Base-by-base conservation (phyloP, 2,329 filamentous ascomycete genomes). In the Alternaria atra region DNA sequence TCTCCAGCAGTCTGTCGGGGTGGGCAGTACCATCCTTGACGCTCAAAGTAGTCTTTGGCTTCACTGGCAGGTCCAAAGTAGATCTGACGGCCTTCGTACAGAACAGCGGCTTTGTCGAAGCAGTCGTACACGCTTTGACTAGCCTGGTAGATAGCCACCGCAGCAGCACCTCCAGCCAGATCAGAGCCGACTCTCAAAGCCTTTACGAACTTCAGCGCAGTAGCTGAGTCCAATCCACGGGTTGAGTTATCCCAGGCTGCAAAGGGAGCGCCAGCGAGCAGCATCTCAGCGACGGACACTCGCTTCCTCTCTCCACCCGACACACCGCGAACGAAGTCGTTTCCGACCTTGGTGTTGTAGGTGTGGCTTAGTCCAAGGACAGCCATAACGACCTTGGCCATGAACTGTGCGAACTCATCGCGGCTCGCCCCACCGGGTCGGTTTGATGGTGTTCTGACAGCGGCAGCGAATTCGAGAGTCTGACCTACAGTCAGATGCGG, bases 21-120 rank as follows among this genome's bases (percentile, higher is more conserved):
- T 0, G 89, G 89, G 67, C 90, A 92, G 34, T 84, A 74, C 84
- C 87, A 94, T 40, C 91, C 91, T 77, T 90, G 86, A 12, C 84
- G 79, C 68, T 88, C 86, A 61, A 94, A 93, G 76, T 88, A 93
- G 0, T 74, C 74, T 68, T 85, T 88, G 0, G 91, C 91, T 2
- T 81, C 74, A 6, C 70, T 73, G 0, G 87, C 85, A 0, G 86
- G 85, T 0, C 91, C 92, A 64, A 90, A 94, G 80, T 88, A 94
- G 63, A 94, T 94, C 71, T 94, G 86, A 0, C 89, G 85, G 1
- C 91, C 92, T 71, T 93, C 89, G 70, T 94, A 93, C 0, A 94
- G 80, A 0, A 94, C 89, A 0, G 88, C 84, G 0, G 86, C 87
- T 73, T 93, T 93, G 79, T 94, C 90, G 68, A 94, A 94, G 15